A percentile compares a stretch with the other conserved stretches of the same genome.
Conservation (phyloP, 495 filamentous ascomycete genomes). For the Clavariopsis aquatica region DNA sequence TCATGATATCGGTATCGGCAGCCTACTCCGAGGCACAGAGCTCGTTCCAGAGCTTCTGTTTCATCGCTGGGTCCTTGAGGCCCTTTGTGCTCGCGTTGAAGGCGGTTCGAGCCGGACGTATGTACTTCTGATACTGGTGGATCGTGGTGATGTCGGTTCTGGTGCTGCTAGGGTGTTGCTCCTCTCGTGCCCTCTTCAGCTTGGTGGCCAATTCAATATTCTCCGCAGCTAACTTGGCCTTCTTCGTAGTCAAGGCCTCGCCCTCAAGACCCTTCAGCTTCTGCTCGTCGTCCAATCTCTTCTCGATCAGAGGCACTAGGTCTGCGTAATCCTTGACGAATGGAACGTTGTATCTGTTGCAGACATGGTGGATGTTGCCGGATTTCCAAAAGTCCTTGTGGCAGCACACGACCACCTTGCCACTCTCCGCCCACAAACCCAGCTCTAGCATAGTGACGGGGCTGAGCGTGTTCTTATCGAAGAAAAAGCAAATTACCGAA, state of each 20-base stretch:
- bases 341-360: constrained; percentile 48
- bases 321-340: constrained; percentile 44
- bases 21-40: background rate
- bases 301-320: constrained; percentile 28
- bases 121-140: constrained; percentile 1
- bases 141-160: background rate
- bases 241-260: background rate
- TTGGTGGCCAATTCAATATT: background rate
- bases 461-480: constrained; percentile 50
- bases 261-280: constrained; percentile 4
- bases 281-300: constrained; percentile 8
- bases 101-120: background rate
- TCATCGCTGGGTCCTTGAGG: background rate
- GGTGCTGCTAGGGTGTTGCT: background rate
- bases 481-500: constrained; percentile 58
- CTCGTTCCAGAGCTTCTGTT: background rate
- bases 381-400: constrained; percentile 56
- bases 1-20: background rate
- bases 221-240: background rate
- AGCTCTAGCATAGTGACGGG: constrained; percentile 57
- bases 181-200: background rate
- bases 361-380: constrained; percentile 60
- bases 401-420: constrained; percentile 56
- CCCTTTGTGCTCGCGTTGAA: background rate
- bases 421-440: constrained; percentile 51